Conservation (phyloP, 2,329 filamentous ascomycete genomes). For the Lecanoromycetidae sp. region DNA sequence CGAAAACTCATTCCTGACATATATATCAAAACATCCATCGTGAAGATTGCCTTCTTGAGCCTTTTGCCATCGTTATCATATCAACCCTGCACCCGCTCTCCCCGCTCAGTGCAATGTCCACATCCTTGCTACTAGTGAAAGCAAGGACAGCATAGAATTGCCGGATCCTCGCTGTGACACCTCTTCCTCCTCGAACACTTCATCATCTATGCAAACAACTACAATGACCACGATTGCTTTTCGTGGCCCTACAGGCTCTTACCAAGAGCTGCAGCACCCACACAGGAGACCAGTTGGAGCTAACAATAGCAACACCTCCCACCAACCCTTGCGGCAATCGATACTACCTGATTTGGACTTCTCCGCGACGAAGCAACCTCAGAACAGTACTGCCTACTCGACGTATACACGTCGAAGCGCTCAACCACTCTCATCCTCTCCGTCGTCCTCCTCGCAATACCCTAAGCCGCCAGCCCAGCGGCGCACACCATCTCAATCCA, state of each 20-base stretch:
- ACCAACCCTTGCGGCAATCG: constrained; percentile 15
- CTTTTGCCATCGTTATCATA: neutral
- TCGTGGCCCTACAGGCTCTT: constrained; percentile 10
- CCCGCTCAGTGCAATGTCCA: constrained; percentile 3
- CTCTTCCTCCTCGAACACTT: neutral
- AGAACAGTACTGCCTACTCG: constrained; percentile 8
- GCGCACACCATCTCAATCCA: constrained; percentile 58
- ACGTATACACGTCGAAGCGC: constrained; percentile 14
- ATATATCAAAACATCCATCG: neutral
- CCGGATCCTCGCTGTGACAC: neutral
- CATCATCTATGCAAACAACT: neutral
- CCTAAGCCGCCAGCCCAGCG: constrained; percentile 19
- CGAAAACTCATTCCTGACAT: neutral
- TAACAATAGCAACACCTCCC: constrained; percentile 13
- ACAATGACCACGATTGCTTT: constrained; percentile 19
- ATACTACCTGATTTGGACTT: constrained; percentile 20
- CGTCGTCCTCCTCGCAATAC: constrained; percentile 20
- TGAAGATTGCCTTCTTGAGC: neutral
- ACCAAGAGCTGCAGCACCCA: constrained; percentile 17
- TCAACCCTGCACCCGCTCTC: neutral
- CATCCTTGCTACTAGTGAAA: constrained; percentile 4
- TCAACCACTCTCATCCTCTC: constrained; percentile 18
- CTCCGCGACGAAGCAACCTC: constrained; percentile 5
- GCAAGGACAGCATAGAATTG: neutral
- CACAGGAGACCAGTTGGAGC: constrained; percentile 21